Evolutionary conservation across 352 stramenopile species (phyloP).

Genomic region (Phytopythium litorale): DNA sequence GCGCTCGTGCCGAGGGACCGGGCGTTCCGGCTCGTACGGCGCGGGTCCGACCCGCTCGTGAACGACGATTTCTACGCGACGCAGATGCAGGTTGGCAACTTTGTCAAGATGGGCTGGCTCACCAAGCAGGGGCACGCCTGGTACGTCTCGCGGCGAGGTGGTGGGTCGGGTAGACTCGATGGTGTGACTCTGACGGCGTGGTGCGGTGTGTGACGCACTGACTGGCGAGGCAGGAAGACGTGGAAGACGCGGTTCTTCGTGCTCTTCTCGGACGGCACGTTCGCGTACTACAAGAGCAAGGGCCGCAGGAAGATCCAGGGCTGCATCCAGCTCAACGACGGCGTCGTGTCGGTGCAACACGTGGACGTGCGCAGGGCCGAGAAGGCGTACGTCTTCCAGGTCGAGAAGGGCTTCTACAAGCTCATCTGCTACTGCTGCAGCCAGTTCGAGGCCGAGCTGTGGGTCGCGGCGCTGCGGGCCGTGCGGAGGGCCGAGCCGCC

Average conservation of each 20-base stretch:
- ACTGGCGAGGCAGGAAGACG: constrained; percentile 45
- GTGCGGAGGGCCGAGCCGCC: constrained; percentile 39
- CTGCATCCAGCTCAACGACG: constrained; percentile 79
- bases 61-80: constrained; percentile 69
- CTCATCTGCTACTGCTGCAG: constrained; percentile 79
- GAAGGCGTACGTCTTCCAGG: constrained; percentile 78
- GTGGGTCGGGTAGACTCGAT: too few species aligned
- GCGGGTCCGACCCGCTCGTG: constrained; percentile 56
- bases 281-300: constrained; percentile 83
- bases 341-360: constrained; percentile 77
- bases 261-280: constrained; percentile 72
- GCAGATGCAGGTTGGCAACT: constrained; percentile 65
- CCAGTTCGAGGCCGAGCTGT: constrained; percentile 76
- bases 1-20: constrained; percentile 30
- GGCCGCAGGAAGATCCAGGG: constrained; percentile 76
- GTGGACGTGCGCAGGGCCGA: constrained; percentile 60
- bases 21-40: constrained; percentile 33
- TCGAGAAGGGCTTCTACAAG: constrained; percentile 84
- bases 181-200: too few species aligned
- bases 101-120: constrained; percentile 81
- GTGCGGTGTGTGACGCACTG: neutral
- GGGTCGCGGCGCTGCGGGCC: constrained; percentile 60
- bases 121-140: constrained; percentile 83
- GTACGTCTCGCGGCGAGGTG: constrained; percentile 13
- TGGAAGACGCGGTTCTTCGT: constrained; percentile 89